Percentiles rank a stretch among this genome's conserved stretches.
These are phyloP conservation scores for Lachancea lanzarotensis DNA, from an alignment of 805 yeast species.

Conservation along the genomic window DNA sequence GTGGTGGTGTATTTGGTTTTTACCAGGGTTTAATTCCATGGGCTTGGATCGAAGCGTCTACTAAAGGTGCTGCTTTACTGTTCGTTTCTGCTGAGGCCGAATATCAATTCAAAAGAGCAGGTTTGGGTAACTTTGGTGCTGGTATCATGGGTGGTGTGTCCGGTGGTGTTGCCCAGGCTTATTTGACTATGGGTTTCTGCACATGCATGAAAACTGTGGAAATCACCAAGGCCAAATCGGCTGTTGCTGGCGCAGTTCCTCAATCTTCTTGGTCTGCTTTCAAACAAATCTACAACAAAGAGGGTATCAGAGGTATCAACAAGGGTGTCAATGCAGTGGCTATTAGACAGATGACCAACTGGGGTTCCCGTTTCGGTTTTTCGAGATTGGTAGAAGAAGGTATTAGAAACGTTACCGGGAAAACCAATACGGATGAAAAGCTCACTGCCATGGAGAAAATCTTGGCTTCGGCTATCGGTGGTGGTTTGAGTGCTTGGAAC, in stretches of 20 bases:
- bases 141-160: conserved; percentile 95
- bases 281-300: conserved; percentile 71
- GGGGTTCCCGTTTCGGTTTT: conserved; percentile 97
- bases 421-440: conserved; percentile 48
- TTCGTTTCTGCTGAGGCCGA: conserved; percentile 93
- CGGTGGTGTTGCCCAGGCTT: conserved; percentile 96
- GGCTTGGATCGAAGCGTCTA: conserved; percentile 99
- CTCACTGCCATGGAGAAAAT: conserved; percentile 76
- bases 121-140: conserved; percentile 64
- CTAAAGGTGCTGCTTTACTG: conserved; percentile 92
- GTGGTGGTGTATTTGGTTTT: conserved; percentile 90
- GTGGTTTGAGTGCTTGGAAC: conserved; percentile 97
- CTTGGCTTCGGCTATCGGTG: conserved; percentile 83
- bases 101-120: conserved; percentile 58
- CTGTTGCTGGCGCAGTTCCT: conserved; percentile 57
- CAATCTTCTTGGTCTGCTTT: conserved; percentile 81
- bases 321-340: conserved; percentile 99
- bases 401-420: conserved; percentile 59
- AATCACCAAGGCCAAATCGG: conserved; percentile 84
- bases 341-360: conserved; percentile 96
- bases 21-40: conserved; percentile 98
- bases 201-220: conserved; percentile 99
- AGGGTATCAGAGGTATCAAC: conserved; percentile 92
- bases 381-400: conserved; percentile 85
- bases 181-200: conserved; percentile 94